Percentiles rank a stretch among this genome's conserved stretches.
Evolutionary conservation across 805 yeast species (phyloP).

Genomic region (Lipomyces orientalis): DNA sequence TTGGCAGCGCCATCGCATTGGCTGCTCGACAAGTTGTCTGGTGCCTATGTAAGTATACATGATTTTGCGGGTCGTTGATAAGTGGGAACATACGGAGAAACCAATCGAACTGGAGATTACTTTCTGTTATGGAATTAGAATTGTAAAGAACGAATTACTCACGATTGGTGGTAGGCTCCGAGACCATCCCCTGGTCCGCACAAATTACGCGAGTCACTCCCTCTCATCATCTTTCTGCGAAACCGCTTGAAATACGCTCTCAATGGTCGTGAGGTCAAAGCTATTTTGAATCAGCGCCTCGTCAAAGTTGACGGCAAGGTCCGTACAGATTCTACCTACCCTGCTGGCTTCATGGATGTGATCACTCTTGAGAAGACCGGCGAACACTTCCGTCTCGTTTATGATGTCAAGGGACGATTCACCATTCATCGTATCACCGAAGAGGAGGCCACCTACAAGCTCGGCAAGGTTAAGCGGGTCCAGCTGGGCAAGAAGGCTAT

Average conservation of each 20-base stretch:
- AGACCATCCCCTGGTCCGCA: slow-evolving; percentile 99
- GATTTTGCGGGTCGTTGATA: background rate
- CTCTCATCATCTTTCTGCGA: slow-evolving; percentile 94
- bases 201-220: slow-evolving; percentile 97
- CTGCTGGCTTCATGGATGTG: slow-evolving; percentile 99
- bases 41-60: slow-evolving; percentile 64
- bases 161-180: slow-evolving; percentile 64
- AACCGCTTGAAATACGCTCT: slow-evolving; percentile 98
- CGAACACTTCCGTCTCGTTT: slow-evolving; percentile 98
- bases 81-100: background rate
- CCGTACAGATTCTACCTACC: slow-evolving; percentile 98
- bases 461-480: slow-evolving; percentile 97
- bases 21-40: slow-evolving; percentile 99
- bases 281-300: slow-evolving; percentile 97
- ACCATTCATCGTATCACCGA: slow-evolving; percentile 99
- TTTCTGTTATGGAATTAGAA: background rate
- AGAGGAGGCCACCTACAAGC: slow-evolving; percentile 98
- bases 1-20: slow-evolving; percentile 99
- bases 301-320: slow-evolving; percentile 99
- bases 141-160: background rate
- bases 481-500: slow-evolving; percentile 98
- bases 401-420: slow-evolving; percentile 98
- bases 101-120: background rate
- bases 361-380: slow-evolving; percentile 96
- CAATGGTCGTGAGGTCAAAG: slow-evolving; percentile 98